phyloP scores from a whole-genome alignment of 2,329 filamentous ascomycete species.

The Macrophomina tecta region DNA sequence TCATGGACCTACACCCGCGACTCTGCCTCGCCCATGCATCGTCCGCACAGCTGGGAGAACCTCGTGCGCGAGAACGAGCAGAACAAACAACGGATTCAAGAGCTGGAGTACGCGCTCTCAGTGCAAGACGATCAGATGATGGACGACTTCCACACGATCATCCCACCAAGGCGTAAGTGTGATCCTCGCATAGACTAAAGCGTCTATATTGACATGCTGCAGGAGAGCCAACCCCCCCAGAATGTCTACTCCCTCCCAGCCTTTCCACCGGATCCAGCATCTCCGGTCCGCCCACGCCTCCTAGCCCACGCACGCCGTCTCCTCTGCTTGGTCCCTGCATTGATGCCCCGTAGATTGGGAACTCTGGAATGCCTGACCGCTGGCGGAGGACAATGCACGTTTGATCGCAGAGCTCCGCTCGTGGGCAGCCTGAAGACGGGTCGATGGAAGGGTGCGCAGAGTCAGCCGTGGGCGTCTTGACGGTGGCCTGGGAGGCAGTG shows the following conservation, averaged over 20 bases:
- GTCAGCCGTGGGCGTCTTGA: not conserved
- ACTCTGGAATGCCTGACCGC: not conserved
- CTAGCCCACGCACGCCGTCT: not conserved
- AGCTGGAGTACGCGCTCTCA: not conserved
- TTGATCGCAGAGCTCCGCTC: not conserved
- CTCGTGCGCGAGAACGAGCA: not conserved
- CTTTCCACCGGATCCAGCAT: not conserved
- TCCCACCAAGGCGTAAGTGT: not conserved
- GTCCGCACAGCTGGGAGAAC: slow-evolving; percentile 1
- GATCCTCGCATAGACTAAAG: not conserved
- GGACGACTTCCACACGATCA: too few species aligned
- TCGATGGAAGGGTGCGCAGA: not conserved
- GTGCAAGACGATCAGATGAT: too few species aligned
- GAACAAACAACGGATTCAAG: not conserved
- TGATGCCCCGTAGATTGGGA: not conserved
- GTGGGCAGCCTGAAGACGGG: not conserved
- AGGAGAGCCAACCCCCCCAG: not conserved
- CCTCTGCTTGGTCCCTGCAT: not conserved
- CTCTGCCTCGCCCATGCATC: not conserved
- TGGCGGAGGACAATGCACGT: not conserved
- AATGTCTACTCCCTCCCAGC: not conserved
- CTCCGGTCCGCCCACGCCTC: not conserved
- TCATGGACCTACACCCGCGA: not conserved
- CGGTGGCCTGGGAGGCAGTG: not conserved
- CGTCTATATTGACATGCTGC: not conserved